These are phyloP conservation scores for Paraphaeosphaeria minitans DNA, from an alignment of 2,329 filamentous ascomycete species.

Conservation along the genomic window DNA sequence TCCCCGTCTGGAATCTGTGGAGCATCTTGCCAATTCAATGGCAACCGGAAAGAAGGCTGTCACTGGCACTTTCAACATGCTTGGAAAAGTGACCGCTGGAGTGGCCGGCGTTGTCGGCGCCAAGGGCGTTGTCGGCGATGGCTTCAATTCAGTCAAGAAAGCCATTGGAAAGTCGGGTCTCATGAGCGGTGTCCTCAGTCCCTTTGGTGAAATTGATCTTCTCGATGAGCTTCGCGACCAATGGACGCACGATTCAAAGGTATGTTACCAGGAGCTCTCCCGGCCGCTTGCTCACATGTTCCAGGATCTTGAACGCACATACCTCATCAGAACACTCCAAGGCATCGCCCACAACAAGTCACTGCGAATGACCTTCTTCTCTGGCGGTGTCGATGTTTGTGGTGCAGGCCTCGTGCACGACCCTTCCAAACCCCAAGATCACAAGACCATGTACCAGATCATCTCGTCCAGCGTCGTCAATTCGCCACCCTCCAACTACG, in stretches of 20 bases:
- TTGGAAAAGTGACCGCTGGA: conserved; percentile 93
- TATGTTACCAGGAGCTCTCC: conserved; percentile 35
- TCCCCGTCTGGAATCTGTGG: conserved; percentile 86
- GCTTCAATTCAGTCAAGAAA: conserved; percentile 94
- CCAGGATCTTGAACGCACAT: conserved; percentile 90
- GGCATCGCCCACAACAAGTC: conserved; percentile 95
- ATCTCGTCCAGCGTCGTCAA: conserved; percentile 94
- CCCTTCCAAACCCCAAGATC: conserved; percentile 84
- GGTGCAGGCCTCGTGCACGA: conserved; percentile 95
- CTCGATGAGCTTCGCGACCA: conserved; percentile 93
- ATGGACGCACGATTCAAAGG: conserved; percentile 97
- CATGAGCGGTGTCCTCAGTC: conserved; percentile 94
- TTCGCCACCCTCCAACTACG: conserved; percentile 80
- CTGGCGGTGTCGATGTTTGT: conserved; percentile 87
- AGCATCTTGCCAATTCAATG: conserved; percentile 88
- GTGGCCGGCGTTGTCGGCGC: conserved; percentile 95
- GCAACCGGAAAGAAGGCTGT: conserved; percentile 96
- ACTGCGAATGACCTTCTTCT: conserved; percentile 95
- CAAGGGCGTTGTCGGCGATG: conserved; percentile 88
- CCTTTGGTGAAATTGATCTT: conserved; percentile 94
- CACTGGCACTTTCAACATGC: conserved; percentile 93
- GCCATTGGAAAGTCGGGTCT: conserved; percentile 93
- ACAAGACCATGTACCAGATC: conserved; percentile 99
- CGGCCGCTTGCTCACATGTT: conserved; percentile 18
- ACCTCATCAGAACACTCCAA: conserved; percentile 93